These are phyloP conservation scores for Fusarium keratoplasticum DNA, from an alignment of 2,329 filamentous ascomycete species.

Conservation along the genomic window DNA sequence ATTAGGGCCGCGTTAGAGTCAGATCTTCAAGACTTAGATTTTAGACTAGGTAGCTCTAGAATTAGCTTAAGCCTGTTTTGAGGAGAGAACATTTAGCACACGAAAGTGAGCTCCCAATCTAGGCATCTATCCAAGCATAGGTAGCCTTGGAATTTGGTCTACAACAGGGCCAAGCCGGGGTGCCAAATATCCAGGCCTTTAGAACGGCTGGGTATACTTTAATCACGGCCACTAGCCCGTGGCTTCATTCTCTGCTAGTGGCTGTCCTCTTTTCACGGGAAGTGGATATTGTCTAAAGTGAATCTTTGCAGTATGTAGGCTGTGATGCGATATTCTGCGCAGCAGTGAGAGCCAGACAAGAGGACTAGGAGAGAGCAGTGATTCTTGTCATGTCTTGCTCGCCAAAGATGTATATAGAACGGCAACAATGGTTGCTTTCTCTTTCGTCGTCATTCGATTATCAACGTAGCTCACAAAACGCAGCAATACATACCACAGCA, in stretches of 20 bases:
- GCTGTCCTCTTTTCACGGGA: not conserved
- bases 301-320: not conserved
- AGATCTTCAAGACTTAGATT: too few species aligned
- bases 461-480: not conserved
- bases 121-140: not conserved
- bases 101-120: not conserved
- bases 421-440: not conserved
- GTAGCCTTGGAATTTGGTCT: not conserved
- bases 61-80: not conserved
- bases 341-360: not conserved
- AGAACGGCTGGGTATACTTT: rapidly evolving
- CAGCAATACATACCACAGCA: not conserved
- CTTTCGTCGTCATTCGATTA: not conserved
- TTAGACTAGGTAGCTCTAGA: not conserved
- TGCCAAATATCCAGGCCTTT: not conserved
- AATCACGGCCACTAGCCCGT: not conserved
- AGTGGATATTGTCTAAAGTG: not conserved
- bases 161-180: not conserved
- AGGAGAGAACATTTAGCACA: not conserved
- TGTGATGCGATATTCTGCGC: not conserved
- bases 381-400: not conserved
- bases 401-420: not conserved
- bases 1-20: not conserved
- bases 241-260: not conserved
- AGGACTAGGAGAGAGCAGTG: not conserved